Base-by-base conservation (phyloP, 441 rosid genomes). In the Pelargonium australe region DNA sequence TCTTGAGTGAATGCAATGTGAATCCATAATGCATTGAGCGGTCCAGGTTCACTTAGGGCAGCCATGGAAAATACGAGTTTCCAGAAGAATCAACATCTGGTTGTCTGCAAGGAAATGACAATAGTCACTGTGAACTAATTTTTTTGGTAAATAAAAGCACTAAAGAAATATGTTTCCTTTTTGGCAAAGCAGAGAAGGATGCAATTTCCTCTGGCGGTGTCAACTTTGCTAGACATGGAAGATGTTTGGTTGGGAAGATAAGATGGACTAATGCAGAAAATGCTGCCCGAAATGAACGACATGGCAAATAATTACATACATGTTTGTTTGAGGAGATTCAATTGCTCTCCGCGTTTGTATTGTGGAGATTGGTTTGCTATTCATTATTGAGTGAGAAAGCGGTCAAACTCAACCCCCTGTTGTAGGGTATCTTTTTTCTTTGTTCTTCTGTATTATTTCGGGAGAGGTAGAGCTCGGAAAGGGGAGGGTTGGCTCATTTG, bases 1-100 rank as follows among this genome's bases (percentile, higher is more conserved):
- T 84, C 71, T 79, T 95, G 83, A 84, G 81, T 19, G 89, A 85
- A 51, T 95, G 97, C 87, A 95, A 91, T 77, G 90, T 95, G 76
- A 85, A 85, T 83, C 86, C 92, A 66, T 82, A 72, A 82, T 5
- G 70, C 70, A 65, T 45, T 3, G 61, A 62, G 12, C 66, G 69
- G 72, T 61, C 43, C 65, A 64, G 66, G 66, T 28, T 68, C 67
- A 45, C 63, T 28, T 60, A 73, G 9, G 49, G 69, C 58, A 70
- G 63, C 67, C 61, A 55, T 66, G 70, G 78, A 66, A 77, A 75
- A 28, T 62, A 47, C 47, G 47, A 49, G 66, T 70, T 70, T 57
- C 72, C 31, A 66, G 81, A 70, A 71, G 72, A 67, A 67, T 37
- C 72, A 31, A 70, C 47, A 34, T 20, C 10, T 11, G 69, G 67